Evolutionary conservation across 1,284 basidiomycete species (phyloP), one percentile per base, ranked within the genome.

Genomic region (Rhodofomes roseus): DNA sequence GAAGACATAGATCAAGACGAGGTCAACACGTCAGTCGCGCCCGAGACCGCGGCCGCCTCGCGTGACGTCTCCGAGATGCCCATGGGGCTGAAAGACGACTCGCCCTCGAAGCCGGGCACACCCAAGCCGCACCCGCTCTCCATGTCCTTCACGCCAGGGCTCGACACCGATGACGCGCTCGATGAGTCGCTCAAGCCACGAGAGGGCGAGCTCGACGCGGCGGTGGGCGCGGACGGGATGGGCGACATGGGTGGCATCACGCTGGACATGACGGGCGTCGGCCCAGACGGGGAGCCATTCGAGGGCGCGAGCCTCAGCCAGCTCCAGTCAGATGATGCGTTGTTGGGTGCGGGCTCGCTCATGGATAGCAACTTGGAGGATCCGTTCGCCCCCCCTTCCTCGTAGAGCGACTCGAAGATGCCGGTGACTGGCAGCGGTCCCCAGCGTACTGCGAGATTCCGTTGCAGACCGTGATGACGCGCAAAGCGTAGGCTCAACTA

Each of bases 1-100:
- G 82, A 84, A 40, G 84, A 85, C 57, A 72, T 77, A 66, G 89
- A 86, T 34, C 84, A 87, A 58, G 89, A 90, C 62, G 89, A 89
- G 56, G 76, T 79, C 36, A 77, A 81, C 31, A 76, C 77, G 56
- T 83, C 87, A 18, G 80, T 80, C 53, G 70, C 69, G 4, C 78
- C 77, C 2, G 76, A 76, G 34, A 62, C 73, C 16, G 70, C 68
- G 1, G 67, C 68, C 1, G 67, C 66, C 44, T 74, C 76, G 50
- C 66, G 74, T 57, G 74, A 73, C 39, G 69, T 71, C 36, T 74
- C 76, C 23, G 73, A 77, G 63, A 71, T 73, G 23, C 63, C 71
- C 39, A 57, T 64, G 18, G 61, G 62, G 18, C 71, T 73, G 52
- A 72, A 71, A 59, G 80, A 81, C 29, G 81, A 81, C 60, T 69